Percentiles rank a stretch among this genome's conserved stretches.
Evolutionary conservation across 257 asterid genomes (phyloP).

Genomic region (Primulina eburnea): DNA sequence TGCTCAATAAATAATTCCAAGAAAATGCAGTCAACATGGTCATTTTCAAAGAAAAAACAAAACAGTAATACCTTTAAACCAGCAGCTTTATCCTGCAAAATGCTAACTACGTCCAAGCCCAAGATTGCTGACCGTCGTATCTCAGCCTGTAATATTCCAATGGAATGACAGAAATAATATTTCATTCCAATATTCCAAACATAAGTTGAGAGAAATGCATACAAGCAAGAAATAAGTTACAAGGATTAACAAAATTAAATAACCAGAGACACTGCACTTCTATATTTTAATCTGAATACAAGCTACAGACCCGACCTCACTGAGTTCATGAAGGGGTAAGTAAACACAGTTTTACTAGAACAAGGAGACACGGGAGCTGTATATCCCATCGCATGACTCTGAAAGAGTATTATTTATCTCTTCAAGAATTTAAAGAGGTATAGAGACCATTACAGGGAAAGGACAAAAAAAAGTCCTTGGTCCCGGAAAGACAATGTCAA

Average conservation of each 20-base stretch:
- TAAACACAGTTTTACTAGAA: too few species aligned
- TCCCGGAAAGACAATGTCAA: too few species aligned
- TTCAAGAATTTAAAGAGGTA: too few species aligned
- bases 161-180: slow-evolving; percentile 4
- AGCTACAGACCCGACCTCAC: too few species aligned
- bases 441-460: too few species aligned
- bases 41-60: slow-evolving; percentile 9
- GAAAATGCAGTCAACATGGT: slow-evolving; percentile 2
- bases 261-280: not conserved
- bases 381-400: too few species aligned
- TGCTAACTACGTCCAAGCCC: slow-evolving; percentile 50
- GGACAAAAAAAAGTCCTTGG: too few species aligned
- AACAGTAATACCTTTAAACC: slow-evolving; percentile 54
- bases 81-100: slow-evolving; percentile 52
- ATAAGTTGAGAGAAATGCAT: slow-evolving; percentile 2
- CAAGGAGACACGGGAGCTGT: too few species aligned
- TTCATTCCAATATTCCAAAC: not conserved
- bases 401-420: too few species aligned
- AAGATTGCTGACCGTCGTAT: slow-evolving; percentile 63
- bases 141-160: slow-evolving; percentile 50
- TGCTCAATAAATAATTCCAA: not conserved
- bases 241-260: slow-evolving; percentile 3
- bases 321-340: too few species aligned
- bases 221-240: slow-evolving; percentile 6
- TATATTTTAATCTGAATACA: not conserved